A percentile compares a stretch with the other conserved stretches of the same genome.
Conservation (phyloP, 805 yeast genomes). For the Yarrowia deformans region DNA sequence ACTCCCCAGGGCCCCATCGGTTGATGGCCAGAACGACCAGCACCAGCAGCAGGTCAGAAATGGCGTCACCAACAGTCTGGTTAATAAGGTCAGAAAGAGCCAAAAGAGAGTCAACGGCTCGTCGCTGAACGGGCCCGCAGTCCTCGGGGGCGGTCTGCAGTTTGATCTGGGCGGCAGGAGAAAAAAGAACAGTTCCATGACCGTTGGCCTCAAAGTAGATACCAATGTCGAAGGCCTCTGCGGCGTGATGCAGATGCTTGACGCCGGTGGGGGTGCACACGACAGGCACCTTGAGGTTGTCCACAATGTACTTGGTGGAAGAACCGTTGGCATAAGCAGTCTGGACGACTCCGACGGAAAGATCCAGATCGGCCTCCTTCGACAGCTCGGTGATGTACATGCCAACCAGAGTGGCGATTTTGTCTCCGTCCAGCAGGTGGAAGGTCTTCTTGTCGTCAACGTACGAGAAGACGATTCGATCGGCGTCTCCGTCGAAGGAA, state of each 20-base stretch:
- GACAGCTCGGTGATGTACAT: constrained; percentile 61
- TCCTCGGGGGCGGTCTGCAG: constrained; percentile 53
- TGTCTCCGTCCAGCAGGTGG: constrained; percentile 82
- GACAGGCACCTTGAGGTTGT: constrained; percentile 74
- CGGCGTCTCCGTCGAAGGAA: constrained; percentile 98
- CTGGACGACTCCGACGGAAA: constrained; percentile 82
- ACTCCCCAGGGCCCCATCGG: constrained; percentile 65
- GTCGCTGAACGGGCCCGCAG: constrained; percentile 55
- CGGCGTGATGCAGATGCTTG: constrained; percentile 93
- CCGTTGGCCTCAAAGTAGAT: constrained; percentile 98
- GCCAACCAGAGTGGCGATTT: constrained; percentile 85
- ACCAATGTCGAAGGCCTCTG: constrained; percentile 84
- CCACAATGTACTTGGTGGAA: constrained; percentile 74
- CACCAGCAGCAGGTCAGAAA: constrained; percentile 86
- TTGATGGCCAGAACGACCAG: constrained; percentile 67
- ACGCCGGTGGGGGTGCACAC: constrained; percentile 95
- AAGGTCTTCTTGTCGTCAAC: constrained; percentile 49
- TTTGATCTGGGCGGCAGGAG: constrained; percentile 57
- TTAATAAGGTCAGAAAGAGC: constrained; percentile 77
- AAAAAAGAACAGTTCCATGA: constrained; percentile 95
- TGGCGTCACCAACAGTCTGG: constrained; percentile 98
- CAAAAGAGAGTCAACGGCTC: constrained; percentile 62
- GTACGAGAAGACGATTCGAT: constrained; percentile 80
- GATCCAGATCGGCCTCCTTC: constrained; percentile 54
- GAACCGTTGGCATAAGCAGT: constrained; percentile 98